Base-by-base conservation (phyloP, 768 basidiomycete species). In the Termitomyces heimii region DNA sequence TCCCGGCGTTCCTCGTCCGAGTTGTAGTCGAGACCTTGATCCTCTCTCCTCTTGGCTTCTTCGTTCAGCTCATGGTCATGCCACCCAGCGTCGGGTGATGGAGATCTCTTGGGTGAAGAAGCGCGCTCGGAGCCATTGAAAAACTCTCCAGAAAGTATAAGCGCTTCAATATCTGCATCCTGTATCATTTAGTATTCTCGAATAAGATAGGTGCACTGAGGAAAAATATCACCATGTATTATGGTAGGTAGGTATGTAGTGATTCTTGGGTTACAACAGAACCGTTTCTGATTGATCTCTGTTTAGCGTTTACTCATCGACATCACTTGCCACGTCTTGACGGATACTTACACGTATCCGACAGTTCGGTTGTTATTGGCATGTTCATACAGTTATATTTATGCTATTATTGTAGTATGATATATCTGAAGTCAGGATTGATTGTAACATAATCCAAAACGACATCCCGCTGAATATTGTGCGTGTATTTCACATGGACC, bases 81-180 rank as follows among this genome's bases (percentile, higher is more conserved):
- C 82, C 82, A 83, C 55, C 77, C 78, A 34, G 73, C 70, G 52
- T 82, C 80, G 4, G 83, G 80, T 12, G 87, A 85, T 14, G 79
- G 78, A n/a, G 86, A 75, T 59, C 87, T 81, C 13, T 72, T 70
- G 3, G 90, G 88, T 3, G 89, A 89, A 3, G 79, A 78, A 2
- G 86, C 81, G 9, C 82, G 77, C 1, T 74, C 70, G 16, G 70
- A 57, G 4, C 78, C 76, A 42, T 79, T 80, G 71, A 92, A 92
- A 39, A 92, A 78, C 62, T 83, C 82, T 40, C 91, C 91, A 14
- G 91, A 92, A 37, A 69, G 63, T 16, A 69, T 62, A 2, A 69
- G 60, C 3, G 67, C 66, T 60, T 69, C 68, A 20, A 69, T 64
- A 55, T 69, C 64, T 57, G 66, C 63, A 45, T 63, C 57, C 68